Percentiles rank a stretch among this genome's conserved stretches.
Evolutionary conservation across 2,329 filamentous ascomycete species (phyloP).

Genomic region (Grosmannia penicillata): DNA sequence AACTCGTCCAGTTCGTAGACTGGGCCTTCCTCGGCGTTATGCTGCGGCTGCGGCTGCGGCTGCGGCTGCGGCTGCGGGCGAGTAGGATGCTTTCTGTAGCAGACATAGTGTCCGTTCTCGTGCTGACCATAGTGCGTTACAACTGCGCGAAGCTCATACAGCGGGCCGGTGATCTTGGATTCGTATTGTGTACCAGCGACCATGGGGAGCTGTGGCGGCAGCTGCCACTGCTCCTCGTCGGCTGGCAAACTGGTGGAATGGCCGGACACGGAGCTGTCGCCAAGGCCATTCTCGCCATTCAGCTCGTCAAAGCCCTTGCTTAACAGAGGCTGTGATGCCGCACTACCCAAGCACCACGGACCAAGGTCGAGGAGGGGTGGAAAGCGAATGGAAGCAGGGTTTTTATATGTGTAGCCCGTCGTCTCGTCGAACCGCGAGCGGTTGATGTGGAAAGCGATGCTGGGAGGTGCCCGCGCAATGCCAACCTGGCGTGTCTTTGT

Average conservation of each 20-base stretch:
- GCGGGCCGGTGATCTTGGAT: conserved; percentile 38
- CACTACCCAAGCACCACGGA: conserved; percentile 69
- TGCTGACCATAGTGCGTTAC: conserved; percentile 83
- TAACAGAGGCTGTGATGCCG: conserved; percentile 13
- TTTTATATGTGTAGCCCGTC: conserved; percentile 71
- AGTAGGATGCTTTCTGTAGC: conserved; percentile 58
- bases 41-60: conserved; percentile 11
- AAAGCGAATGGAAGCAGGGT: conserved; percentile 65
- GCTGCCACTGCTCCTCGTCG: conserved; percentile 51
- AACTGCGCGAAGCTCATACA: conserved; percentile 70
- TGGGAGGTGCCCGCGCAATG: conserved; percentile 66
- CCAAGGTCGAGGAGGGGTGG: conserved; percentile 60
- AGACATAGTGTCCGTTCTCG: conserved; percentile 92
- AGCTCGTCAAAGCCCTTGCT: conserved; percentile 13
- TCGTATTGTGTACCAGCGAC: conserved; percentile 38
- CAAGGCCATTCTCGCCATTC: background rate
- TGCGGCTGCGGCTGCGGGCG: conserved; percentile 1
- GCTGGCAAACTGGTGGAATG: conserved; percentile 7
- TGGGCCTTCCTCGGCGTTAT: conserved; percentile 13
- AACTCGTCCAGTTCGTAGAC: conserved; percentile 5
- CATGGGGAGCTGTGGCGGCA: conserved; percentile 59
- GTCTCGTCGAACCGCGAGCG: conserved; percentile 78
- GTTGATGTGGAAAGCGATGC: conserved; percentile 77
- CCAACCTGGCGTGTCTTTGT: conserved; percentile 87
- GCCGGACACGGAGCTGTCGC: background rate